These are phyloP conservation scores for Lactarius hatsudake DNA, from an alignment of 768 basidiomycete genomes.

Conservation along the genomic window DNA sequence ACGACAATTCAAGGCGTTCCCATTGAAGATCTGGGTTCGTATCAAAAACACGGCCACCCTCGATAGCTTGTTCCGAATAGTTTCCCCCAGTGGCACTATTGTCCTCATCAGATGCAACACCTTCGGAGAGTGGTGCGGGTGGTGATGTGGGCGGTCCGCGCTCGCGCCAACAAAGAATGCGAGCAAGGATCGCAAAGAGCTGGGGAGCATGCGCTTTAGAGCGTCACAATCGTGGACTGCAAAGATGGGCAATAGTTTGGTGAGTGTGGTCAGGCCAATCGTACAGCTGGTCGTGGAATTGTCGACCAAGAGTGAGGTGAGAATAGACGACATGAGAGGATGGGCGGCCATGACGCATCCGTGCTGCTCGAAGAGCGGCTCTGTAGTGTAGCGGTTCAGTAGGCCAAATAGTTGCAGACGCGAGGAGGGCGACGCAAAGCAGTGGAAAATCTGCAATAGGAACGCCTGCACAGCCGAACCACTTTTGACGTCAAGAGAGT, in stretches of 20 bases:
- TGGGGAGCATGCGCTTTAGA: conserved; percentile 62
- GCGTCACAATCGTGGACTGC: conserved; percentile 58
- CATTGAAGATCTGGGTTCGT: conserved; percentile 61
- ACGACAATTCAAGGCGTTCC: conserved; percentile 62
- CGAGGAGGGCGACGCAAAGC: conserved; percentile 56
- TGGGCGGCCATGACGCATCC: conserved; percentile 55
- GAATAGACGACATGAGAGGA: conserved; percentile 60
- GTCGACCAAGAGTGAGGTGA: conserved; percentile 69
- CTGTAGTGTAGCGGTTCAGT: conserved; percentile 59
- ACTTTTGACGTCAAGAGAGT: not conserved
- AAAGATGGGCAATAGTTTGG: conserved; percentile 71
- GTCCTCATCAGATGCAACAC: conserved; percentile 4
- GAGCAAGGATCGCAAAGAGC: conserved; percentile 64
- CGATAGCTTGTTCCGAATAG: not conserved
- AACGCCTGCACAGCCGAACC: conserved; percentile 50
- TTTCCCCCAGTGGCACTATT: conserved; percentile 17
- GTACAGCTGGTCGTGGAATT: conserved; percentile 70
- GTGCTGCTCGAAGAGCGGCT: conserved; percentile 48
- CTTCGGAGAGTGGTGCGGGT: conserved; percentile 21
- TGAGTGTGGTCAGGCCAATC: conserved; percentile 58
- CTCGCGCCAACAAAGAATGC: conserved; percentile 75
- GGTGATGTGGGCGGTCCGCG: conserved; percentile 35
- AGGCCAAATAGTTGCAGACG: conserved; percentile 71
- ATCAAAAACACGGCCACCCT: conserved; percentile 21
- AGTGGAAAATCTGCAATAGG: conserved; percentile 60